These are phyloP conservation scores for Dorcoceras hygrometricum DNA, from an alignment of 257 asterid species.

Conservation along the genomic window DNA sequence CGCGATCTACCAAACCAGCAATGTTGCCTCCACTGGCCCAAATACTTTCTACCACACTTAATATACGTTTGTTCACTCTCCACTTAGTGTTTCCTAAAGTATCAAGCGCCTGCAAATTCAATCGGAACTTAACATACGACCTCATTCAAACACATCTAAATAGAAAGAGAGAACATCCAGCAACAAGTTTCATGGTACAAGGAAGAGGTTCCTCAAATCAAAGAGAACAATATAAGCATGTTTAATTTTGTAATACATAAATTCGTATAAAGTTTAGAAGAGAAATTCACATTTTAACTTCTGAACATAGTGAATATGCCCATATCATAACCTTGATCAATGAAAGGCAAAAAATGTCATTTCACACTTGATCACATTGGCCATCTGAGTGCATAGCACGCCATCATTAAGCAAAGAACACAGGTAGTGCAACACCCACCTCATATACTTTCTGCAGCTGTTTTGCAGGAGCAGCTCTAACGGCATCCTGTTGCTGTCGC, in stretches of 20 bases:
- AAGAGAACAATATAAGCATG: neutral
- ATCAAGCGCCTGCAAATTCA: conserved; percentile 76
- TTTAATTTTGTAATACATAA: conserved; percentile 16
- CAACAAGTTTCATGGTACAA: conserved; percentile 18
- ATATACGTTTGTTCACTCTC: conserved; percentile 79
- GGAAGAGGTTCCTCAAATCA: conserved; percentile 21
- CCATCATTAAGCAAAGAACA: conserved; percentile 18
- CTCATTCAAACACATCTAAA: conserved; percentile 18
- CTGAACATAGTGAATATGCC: conserved; percentile 17
- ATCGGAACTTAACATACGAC: conserved; percentile 12
- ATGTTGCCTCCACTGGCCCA: conserved; percentile 90
- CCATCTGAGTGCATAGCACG: conserved; percentile 5
- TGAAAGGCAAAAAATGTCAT: conserved; percentile 5
- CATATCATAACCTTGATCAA: conserved; percentile 2
- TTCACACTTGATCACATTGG: conserved; percentile 4
- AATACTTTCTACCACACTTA: conserved; percentile 77
- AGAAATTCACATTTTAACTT: conserved; percentile 11
- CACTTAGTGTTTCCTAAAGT: conserved; percentile 90
- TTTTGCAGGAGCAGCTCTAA: conserved; percentile 57
- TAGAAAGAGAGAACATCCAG: conserved; percentile 12
- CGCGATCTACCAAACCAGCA: conserved; percentile 83
- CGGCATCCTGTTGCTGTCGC: conserved; percentile 69
- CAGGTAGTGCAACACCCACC: conserved; percentile 47
- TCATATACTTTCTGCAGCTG: conserved; percentile 85
- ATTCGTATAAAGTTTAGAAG: conserved; percentile 1